These are phyloP conservation scores for Alternaria solani DNA, from an alignment of 2,329 filamentous ascomycete genomes.

Conservation along the genomic window DNA sequence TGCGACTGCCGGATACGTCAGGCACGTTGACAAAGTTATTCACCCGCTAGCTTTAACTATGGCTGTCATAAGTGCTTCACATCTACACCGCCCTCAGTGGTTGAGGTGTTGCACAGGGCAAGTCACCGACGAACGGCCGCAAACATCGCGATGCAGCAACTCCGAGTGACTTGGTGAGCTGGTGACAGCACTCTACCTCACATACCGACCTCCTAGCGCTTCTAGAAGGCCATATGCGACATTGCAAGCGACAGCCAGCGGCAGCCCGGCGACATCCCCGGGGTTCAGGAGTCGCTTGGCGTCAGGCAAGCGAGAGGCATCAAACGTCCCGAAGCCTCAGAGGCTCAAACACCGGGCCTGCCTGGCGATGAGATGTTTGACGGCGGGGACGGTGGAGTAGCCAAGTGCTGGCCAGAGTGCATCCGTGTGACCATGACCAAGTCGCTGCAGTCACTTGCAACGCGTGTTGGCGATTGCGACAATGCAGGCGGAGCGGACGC, in stretches of 20 bases:
- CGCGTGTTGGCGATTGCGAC: neutral
- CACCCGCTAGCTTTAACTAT: neutral
- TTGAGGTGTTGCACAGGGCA: slow-evolving; percentile 26
- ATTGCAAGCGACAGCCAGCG: slow-evolving; percentile 1
- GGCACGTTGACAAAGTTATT: neutral
- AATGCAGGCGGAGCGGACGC: slow-evolving; percentile 1
- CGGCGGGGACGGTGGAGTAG: slow-evolving; percentile 17
- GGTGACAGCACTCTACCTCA: slow-evolving; percentile 1
- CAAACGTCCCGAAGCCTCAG: slow-evolving; percentile 36
- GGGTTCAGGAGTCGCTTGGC: slow-evolving; percentile 35
- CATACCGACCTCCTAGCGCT: slow-evolving; percentile 6
- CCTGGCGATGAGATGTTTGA: slow-evolving; percentile 32
- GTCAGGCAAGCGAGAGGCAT: slow-evolving; percentile 32
- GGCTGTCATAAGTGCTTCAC: slow-evolving; percentile 16
- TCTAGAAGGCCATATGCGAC: slow-evolving; percentile 23
- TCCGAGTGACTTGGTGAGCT: neutral
- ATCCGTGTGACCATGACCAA: slow-evolving; percentile 15
- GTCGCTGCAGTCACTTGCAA: slow-evolving; percentile 3
- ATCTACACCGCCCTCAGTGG: slow-evolving; percentile 32
- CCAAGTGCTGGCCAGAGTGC: slow-evolving; percentile 17
- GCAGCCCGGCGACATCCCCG: slow-evolving; percentile 8
- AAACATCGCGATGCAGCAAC: slow-evolving; percentile 9
- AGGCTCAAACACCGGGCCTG: slow-evolving; percentile 31
- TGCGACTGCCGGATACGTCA: neutral
- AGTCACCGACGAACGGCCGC: slow-evolving; percentile 14